Percentiles rank a stretch among this genome's conserved stretches.
Evolutionary conservation across 306 rosid species (phyloP).

Genomic region (Trifolium dubium): DNA sequence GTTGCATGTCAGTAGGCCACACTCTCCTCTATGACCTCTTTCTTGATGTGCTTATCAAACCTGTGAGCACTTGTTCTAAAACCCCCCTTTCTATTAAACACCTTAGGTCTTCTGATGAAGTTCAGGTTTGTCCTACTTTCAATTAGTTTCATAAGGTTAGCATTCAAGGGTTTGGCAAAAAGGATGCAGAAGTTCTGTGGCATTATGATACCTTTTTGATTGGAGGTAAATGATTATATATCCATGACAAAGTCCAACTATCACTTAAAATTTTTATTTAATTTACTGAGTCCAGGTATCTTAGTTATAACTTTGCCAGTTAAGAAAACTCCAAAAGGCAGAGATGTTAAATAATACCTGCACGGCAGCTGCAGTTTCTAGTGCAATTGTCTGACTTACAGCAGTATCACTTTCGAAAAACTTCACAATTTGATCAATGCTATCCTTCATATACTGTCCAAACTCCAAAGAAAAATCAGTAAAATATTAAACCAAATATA

Average conservation of each 20-base stretch:
- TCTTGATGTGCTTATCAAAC: constrained; percentile 6
- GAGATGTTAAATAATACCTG: constrained; percentile 62
- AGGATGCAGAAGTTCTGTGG: constrained; percentile 6
- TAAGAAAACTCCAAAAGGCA: constrained; percentile 38
- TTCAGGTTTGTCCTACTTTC: constrained; percentile 18
- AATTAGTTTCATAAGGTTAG: background rate
- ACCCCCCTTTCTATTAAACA: background rate
- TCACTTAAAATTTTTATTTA: constrained; percentile 5
- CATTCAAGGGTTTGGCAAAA: constrained; percentile 18
- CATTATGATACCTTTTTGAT: constrained; percentile 23
- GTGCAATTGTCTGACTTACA: constrained; percentile 83
- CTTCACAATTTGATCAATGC: constrained; percentile 73
- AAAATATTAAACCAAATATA: constrained; percentile 35
- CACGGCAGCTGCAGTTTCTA: constrained; percentile 96
- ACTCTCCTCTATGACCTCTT: constrained; percentile 8
- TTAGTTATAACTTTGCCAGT: constrained; percentile 26
- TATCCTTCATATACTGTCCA: constrained; percentile 86
- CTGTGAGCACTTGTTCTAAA: constrained; percentile 1
- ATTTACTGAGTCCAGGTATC: constrained; percentile 19
- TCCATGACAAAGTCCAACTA: constrained; percentile 8
- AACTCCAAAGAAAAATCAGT: constrained; percentile 40
- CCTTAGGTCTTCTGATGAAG: background rate
- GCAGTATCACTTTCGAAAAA: constrained; percentile 79
- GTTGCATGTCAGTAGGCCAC: constrained; percentile 4
- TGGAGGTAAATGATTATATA: background rate